Evolutionary conservation across 31 red algal genomes (phyloP), one percentile per base, ranked within the genome.

Genomic region (Bonnemaisonia californica): DNA sequence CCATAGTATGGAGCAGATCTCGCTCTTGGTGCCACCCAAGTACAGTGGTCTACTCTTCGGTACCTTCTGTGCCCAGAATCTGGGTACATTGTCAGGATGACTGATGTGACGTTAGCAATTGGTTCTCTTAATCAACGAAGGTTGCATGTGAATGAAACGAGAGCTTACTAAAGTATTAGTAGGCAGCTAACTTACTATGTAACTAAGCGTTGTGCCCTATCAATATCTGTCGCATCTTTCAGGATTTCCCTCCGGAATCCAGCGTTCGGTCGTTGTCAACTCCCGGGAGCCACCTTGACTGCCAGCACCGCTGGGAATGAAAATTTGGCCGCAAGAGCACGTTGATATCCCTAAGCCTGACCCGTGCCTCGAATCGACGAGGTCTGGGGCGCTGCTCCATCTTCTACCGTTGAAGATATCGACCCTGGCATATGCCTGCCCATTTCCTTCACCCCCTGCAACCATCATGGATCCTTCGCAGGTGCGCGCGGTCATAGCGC

Each of bases 391-490:
- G 1, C 66, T 62, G 24, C 40, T 48, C 88, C 88, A 91, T 22
- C 4, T 51, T 3, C n/a, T 60, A 0, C 88, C 88, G 47, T 91
- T 74, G 56, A 84, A 91, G 13, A 91, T 11, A 38, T 91, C 74
- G 13, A 91, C 79, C 31, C 58, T 54, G 3, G 35, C 67, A 57
- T 80, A 91, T 19, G 88, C 88, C 28, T 57, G 37, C 1, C 72
- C 74, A 57, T 24, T 36, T 3, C 88, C 88, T 68, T 91, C 88
- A 34, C 88, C 88, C 5, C 88, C 88, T 27, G 80, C 88, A 48
- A 91, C 74, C 76, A 85, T 85, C 37, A 91, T 27, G 24, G 37
- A 47, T 1, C 80, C 74, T 51, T 83, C 80, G 55, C 88, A 91
- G 1, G 80, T 71, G 29, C 38, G 29, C 5, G 29, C 87, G 23